Base-by-base conservation (phyloP, 352 stramenopile genomes). In the Sclerospora graminicola region DNA sequence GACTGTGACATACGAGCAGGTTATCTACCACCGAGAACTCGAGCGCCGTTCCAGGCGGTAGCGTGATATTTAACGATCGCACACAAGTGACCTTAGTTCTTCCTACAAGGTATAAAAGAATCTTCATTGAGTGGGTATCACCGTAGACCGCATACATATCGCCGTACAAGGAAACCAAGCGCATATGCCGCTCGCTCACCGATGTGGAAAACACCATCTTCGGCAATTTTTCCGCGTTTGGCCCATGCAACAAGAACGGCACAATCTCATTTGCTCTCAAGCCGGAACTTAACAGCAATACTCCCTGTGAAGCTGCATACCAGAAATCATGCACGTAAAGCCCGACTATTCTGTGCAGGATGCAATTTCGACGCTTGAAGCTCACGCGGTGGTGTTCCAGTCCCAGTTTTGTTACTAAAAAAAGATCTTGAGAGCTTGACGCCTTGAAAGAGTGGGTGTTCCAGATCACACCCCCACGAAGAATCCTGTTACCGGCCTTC, bases 11-110 rank as follows among this genome's bases (percentile, higher is more conserved):
- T 4, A 86, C 74, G 4, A 92, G 67, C 35, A 92, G 32, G 36
- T 92, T 84, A 58, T 92, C 80, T 26, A 92, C 72, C 5, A 88
- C 74, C 4, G 80, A 92, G 48, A 71, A 84, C 45, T 81, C 61
- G 18, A 86, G 35, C 16, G 59, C 54, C 5, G 73, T 81, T 11
- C 66, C 65, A 0, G 66, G 59, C 0, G 78, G 73, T 20, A 92
- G 47, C 66, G 84, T 65, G 7, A 92, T 45, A 31, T 85, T 73
- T 6, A 89, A 52, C 28, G 80, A 85, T 8, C 70, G 75, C 42
- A 87, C 76, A 50, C 80, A 92, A 28, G 68, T 57, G 14, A 87
- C 71, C 45, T 83, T 84, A 1, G 51, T 67, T 23, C 62, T 57
- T 27, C 59, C 50, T n/a, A 89, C 46, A n/a, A 70, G 42, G 56